Conservation (phyloP, 1,284 basidiomycete genomes). For the Volvariella surrecta region DNA sequence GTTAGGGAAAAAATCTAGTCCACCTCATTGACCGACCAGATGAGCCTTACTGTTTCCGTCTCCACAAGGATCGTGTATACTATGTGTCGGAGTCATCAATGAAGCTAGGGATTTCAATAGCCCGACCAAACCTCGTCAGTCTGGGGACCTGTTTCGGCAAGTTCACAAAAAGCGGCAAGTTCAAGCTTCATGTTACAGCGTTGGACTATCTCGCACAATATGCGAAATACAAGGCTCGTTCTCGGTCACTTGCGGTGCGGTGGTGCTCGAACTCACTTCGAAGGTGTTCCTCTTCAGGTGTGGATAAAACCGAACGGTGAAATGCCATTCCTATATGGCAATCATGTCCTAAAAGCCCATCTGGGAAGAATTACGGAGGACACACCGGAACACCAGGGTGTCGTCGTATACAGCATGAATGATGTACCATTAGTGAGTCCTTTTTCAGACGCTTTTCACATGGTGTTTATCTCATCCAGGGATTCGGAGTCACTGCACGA, state of each 20-base stretch:
- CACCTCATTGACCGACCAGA: constrained; percentile 82
- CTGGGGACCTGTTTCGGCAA: constrained; percentile 98
- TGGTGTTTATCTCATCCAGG: constrained; percentile 37
- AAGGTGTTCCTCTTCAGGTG: constrained; percentile 43
- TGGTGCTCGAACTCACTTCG: neutral
- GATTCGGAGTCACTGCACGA: constrained; percentile 96
- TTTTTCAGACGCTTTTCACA: constrained; percentile 5
- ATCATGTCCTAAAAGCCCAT: constrained; percentile 98
- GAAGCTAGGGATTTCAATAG: constrained; percentile 87
- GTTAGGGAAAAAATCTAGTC: constrained; percentile 82
- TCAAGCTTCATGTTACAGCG: constrained; percentile 93
- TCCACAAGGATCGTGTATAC: constrained; percentile 88
- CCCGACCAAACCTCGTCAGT: constrained; percentile 87
- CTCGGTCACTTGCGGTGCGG: constrained; percentile 1
- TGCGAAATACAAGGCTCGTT: constrained; percentile 90
- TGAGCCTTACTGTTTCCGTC: constrained; percentile 84
- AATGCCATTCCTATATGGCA: constrained; percentile 98
- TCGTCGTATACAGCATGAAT: constrained; percentile 94
- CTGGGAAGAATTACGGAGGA: constrained; percentile 99
- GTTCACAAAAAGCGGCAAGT: constrained; percentile 96
- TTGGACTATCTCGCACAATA: constrained; percentile 94
- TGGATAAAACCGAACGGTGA: constrained; percentile 99
- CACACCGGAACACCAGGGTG: constrained; percentile 98
- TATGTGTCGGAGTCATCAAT: constrained; percentile 93
- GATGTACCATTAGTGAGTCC: constrained; percentile 78